phyloP scores from a whole-genome alignment of 345 rosid species.

The Dipteronia dyeriana region DNA sequence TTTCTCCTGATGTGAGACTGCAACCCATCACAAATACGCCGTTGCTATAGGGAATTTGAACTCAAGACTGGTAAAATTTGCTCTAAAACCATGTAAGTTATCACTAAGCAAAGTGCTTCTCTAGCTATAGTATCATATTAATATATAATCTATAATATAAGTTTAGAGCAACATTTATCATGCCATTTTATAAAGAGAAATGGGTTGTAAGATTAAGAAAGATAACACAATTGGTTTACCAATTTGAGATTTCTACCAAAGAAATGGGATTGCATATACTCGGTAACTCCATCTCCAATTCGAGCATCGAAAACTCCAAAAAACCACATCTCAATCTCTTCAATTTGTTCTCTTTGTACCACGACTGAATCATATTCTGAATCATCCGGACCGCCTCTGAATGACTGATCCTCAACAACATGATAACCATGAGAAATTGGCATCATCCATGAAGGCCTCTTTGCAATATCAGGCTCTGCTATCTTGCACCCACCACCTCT shows the following conservation, averaged over 20 bases:
- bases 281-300: conserved; percentile 50
- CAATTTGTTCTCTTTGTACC: conserved; percentile 63
- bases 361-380: conserved; percentile 41
- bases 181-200: not conserved
- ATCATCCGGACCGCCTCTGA: conserved; percentile 17
- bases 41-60: too few species aligned
- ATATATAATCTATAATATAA: too few species aligned
- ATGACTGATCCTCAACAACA: conserved; percentile 41
- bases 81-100: too few species aligned
- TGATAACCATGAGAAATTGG: conserved; percentile 68
- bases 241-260: conserved; percentile 42
- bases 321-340: conserved; percentile 64
- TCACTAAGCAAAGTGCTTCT: not conserved
- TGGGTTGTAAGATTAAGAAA: not conserved
- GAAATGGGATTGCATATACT: conserved; percentile 62
- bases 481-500: conserved; percentile 38
- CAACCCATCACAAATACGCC: conserved; percentile 6
- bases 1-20: conserved; percentile 53
- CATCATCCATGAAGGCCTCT: conserved; percentile 62
- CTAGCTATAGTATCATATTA: not conserved
- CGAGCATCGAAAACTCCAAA: conserved; percentile 58
- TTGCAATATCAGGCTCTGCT: conserved; percentile 19
- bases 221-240: conserved; percentile 30
- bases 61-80: not conserved
- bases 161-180: not conserved